Evolutionary conservation across 2,329 filamentous ascomycete genomes (phyloP).

Genomic region (Ciborinia camelliae): DNA sequence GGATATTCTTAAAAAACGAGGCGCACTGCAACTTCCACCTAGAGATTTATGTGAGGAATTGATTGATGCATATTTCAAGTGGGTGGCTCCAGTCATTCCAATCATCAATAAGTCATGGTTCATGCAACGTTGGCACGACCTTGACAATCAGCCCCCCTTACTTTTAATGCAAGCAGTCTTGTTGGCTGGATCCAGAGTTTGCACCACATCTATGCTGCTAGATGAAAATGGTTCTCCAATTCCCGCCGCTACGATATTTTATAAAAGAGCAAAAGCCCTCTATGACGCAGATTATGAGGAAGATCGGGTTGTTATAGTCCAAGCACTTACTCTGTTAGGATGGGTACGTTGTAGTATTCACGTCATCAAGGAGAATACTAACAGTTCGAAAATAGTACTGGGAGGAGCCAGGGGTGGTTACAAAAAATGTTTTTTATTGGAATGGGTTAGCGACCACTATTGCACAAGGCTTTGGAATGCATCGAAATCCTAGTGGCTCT

Average conservation of each 20-base stretch:
- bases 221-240: slow-evolving; percentile 93
- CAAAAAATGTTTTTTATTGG: slow-evolving; percentile 99
- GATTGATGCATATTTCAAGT: slow-evolving; percentile 91
- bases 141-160: slow-evolving; percentile 91
- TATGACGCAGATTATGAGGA: slow-evolving; percentile 98
- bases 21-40: slow-evolving; percentile 86
- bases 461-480: slow-evolving; percentile 95
- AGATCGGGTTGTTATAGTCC: slow-evolving; percentile 92
- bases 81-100: slow-evolving; percentile 92
- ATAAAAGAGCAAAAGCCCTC: slow-evolving; percentile 92
- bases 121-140: slow-evolving; percentile 87
- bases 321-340: slow-evolving; percentile 87
- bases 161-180: slow-evolving; percentile 89
- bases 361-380: not conserved
- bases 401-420: slow-evolving; percentile 97
- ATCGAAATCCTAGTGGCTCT: slow-evolving; percentile 88
- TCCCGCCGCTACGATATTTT: slow-evolving; percentile 92
- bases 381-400: slow-evolving; percentile 64
- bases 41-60: slow-evolving; percentile 88
- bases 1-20: slow-evolving; percentile 88
- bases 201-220: slow-evolving; percentile 90
- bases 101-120: slow-evolving; percentile 91
- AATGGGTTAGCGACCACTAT: slow-evolving; percentile 91
- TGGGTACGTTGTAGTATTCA: slow-evolving; percentile 55
- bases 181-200: slow-evolving; percentile 89